Percentiles rank a stretch among this genome's conserved stretches.
Conservation (phyloP, 495 filamentous ascomycete genomes). For the Neohortaea acidophila region DNA sequence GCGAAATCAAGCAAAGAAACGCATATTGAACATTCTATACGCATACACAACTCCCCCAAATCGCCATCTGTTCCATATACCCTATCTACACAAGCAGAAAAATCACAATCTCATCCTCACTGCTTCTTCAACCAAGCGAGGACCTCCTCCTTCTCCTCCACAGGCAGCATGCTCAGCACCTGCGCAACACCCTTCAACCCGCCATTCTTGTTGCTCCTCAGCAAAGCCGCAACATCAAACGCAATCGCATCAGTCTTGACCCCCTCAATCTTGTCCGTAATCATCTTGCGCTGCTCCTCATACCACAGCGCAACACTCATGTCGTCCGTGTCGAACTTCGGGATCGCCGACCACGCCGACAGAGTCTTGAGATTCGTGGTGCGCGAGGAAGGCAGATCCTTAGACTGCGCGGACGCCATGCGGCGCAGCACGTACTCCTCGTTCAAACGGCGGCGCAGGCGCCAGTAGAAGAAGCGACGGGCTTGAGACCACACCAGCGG, state of each 20-base stretch:
- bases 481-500: slow-evolving; percentile 74
- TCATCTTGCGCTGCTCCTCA: slow-evolving; percentile 77
- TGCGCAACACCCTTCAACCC: slow-evolving; percentile 79
- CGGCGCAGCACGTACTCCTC: slow-evolving; percentile 90
- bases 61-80: too few species aligned
- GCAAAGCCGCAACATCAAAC: slow-evolving; percentile 58
- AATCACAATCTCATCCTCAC: too few species aligned
- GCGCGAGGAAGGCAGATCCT: slow-evolving; percentile 22
- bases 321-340: slow-evolving; percentile 61
- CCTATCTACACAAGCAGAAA: too few species aligned
- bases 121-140: slow-evolving; percentile 41
- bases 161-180: slow-evolving; percentile 68
- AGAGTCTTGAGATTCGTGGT: slow-evolving; percentile 47
- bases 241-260: slow-evolving; percentile 64
- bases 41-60: too few species aligned
- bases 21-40: background rate
- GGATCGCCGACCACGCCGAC: slow-evolving; percentile 59
- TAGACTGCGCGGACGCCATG: slow-evolving; percentile 44
- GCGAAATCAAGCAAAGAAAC: too few species aligned
- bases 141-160: slow-evolving; percentile 73
- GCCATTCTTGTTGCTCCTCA: slow-evolving; percentile 58
- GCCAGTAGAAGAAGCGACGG: slow-evolving; percentile 99
- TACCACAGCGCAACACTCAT: slow-evolving; percentile 85
- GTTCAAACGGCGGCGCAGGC: slow-evolving; percentile 87
- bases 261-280: slow-evolving; percentile 62